Conservation (phyloP, 352 stramenopile genomes). For the Pythium dissimile region DNA sequence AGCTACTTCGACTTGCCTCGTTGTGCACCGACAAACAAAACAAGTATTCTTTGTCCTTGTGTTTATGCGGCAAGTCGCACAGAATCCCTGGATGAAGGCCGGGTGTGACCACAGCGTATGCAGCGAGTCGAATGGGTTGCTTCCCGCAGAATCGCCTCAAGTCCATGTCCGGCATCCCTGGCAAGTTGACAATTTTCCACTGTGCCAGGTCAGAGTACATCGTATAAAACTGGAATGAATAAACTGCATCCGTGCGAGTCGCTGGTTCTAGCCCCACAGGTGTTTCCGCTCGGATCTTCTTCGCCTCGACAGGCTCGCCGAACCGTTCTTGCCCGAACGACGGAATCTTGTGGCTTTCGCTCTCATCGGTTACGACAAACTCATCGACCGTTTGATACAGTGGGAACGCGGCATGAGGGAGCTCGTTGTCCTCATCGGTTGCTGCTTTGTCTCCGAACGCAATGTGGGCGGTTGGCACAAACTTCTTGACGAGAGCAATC, state of each 20-base stretch:
- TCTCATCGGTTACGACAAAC: constrained; percentile 30
- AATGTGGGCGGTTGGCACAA: constrained; percentile 36
- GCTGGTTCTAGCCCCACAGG: constrained; percentile 19
- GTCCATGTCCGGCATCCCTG: constrained; percentile 36
- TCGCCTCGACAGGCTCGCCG: constrained; percentile 30
- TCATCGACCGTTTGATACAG: constrained; percentile 51
- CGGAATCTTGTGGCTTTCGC: not conserved
- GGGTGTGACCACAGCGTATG: constrained; percentile 30
- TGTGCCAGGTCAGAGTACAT: constrained; percentile 39
- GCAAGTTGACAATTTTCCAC: constrained; percentile 47
- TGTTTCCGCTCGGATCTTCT: constrained; percentile 16
- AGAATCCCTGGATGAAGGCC: not conserved
- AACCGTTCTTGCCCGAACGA: constrained; percentile 32
- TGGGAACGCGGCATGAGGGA: constrained; percentile 48
- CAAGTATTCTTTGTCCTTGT: constrained; percentile 34
- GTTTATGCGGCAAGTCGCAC: constrained; percentile 19
- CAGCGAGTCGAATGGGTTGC: constrained; percentile 39
- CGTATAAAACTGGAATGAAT: constrained; percentile 62
- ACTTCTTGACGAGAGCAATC: constrained; percentile 31
- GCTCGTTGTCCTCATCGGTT: constrained; percentile 18
- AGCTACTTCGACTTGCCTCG: not conserved
- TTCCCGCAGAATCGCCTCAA: constrained; percentile 30
- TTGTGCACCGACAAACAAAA: constrained; percentile 52
- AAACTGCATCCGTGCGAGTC: constrained; percentile 40
- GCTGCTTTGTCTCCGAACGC: constrained; percentile 25